phyloP scores from a whole-genome alignment of 208 protist genomes.

The Eutreptiella sp. region DNA sequence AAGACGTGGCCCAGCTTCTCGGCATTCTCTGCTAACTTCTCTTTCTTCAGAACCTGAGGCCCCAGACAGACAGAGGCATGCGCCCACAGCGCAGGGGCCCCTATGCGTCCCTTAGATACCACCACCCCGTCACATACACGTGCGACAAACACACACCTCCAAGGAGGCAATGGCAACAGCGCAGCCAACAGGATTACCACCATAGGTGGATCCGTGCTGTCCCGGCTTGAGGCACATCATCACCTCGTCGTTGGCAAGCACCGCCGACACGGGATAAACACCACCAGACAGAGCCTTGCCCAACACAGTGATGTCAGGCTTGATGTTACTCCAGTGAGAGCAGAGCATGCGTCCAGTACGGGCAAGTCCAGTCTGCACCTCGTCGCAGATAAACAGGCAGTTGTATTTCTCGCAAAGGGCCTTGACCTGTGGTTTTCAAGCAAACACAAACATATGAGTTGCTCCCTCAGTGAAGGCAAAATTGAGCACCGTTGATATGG shows the following conservation, averaged over 20 bases:
- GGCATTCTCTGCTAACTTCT: slow-evolving; percentile 58
- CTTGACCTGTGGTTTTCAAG: no score
- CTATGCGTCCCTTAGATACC: not conserved
- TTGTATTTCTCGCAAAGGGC: slow-evolving; percentile 72
- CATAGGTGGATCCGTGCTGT: slow-evolving; percentile 71
- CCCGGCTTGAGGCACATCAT: slow-evolving; percentile 71
- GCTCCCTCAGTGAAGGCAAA: no score
- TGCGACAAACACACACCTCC: no score
- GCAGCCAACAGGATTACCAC: slow-evolving; percentile 74
- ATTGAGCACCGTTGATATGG: no score
- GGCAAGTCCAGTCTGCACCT: slow-evolving; percentile 48
- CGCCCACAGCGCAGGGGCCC: no score
- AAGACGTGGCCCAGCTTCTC: slow-evolving; percentile 50
- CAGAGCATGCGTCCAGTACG: slow-evolving; percentile 41
- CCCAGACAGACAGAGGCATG: no score
- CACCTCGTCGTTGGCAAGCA: slow-evolving; percentile 66
- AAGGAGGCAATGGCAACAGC: slow-evolving; percentile 75
- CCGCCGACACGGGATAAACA: slow-evolving; percentile 66
- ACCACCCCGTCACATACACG: slow-evolving; percentile 25
- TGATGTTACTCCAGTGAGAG: slow-evolving; percentile 42
- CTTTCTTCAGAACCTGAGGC: slow-evolving; percentile 51
- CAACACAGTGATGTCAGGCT: slow-evolving; percentile 75
- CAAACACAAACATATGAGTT: no score
- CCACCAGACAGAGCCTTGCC: slow-evolving; percentile 83
- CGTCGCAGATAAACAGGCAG: slow-evolving; percentile 62